These are phyloP conservation scores for Ustilago bromivora DNA, from an alignment of 1,284 basidiomycete species.

Conservation along the genomic window DNA sequence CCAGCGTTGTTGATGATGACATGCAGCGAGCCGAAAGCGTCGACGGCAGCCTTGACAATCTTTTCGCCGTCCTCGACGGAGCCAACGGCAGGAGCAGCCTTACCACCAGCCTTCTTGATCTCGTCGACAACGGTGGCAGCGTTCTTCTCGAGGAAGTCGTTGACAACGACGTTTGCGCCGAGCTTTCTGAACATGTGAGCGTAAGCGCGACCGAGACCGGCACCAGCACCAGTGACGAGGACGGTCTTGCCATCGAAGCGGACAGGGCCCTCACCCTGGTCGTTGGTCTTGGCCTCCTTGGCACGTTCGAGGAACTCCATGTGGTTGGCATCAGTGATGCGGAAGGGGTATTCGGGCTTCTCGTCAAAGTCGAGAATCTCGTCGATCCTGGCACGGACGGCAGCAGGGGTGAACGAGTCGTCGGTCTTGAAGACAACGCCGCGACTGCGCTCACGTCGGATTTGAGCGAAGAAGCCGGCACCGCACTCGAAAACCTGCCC, in stretches of 20 bases:
- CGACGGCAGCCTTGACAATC: constrained; percentile 87
- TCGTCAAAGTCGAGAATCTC: constrained; percentile 85
- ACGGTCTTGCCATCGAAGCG: constrained; percentile 91
- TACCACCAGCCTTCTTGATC: constrained; percentile 86
- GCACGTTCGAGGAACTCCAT: constrained; percentile 79
- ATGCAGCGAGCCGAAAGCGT: constrained; percentile 90
- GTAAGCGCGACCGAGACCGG: constrained; percentile 84
- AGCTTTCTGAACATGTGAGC: constrained; percentile 89
- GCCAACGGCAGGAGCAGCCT: constrained; percentile 84
- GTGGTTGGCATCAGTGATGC: constrained; percentile 75
- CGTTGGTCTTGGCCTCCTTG: constrained; percentile 78
- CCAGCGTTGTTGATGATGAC: constrained; percentile 93
- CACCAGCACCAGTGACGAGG: constrained; percentile 82
- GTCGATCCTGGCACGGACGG: constrained; percentile 72
- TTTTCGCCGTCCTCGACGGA: constrained; percentile 88
- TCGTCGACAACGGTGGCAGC: constrained; percentile 88
- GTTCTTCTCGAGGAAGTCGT: constrained; percentile 89
- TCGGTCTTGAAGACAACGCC: constrained; percentile 91
- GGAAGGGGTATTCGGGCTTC: constrained; percentile 78
- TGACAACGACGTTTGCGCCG: constrained; percentile 96
- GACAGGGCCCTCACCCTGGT: constrained; percentile 78
- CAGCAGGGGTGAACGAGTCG: constrained; percentile 90
- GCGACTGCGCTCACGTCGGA: constrained; percentile 91
- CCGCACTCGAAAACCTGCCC: constrained; percentile 94
- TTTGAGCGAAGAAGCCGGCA: constrained; percentile 90